Conservation (phyloP, 2,329 filamentous ascomycete genomes). For the Colletotrichum brevisporum region DNA sequence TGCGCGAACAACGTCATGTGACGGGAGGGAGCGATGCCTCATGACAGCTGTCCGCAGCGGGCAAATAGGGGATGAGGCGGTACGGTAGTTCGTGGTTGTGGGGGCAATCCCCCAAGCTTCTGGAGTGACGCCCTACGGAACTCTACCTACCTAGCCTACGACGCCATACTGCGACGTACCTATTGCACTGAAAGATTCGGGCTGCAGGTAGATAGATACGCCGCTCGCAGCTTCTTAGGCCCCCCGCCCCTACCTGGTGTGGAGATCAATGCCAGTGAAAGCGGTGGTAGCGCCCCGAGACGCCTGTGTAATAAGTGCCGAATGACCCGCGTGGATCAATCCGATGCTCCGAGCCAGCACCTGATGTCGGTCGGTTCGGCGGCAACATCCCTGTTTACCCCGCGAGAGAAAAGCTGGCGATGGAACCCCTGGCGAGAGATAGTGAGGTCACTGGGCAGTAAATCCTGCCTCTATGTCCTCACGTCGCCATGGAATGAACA, state of each 20-base stretch:
- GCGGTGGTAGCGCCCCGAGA: slow-evolving; percentile 13
- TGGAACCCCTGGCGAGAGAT: slow-evolving; percentile 16
- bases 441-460: slow-evolving; percentile 27
- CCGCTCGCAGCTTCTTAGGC: too few species aligned
- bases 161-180: slow-evolving; percentile 2
- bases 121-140: slow-evolving; percentile 1
- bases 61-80: not conserved
- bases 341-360: not conserved
- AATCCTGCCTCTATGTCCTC: not conserved
- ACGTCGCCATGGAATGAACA: too few species aligned
- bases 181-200: too few species aligned
- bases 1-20: slow-evolving; percentile 36
- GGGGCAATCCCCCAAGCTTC: not conserved
- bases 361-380: slow-evolving; percentile 18
- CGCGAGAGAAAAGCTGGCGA: slow-evolving; percentile 23
- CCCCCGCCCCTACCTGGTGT: slow-evolving; percentile 12
- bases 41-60: slow-evolving; percentile 34
- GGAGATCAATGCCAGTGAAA: slow-evolving; percentile 9
- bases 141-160: not conserved
- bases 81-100: not conserved
- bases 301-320: slow-evolving; percentile 15
- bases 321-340: slow-evolving; percentile 26
- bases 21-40: slow-evolving; percentile 23
- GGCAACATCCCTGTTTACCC: slow-evolving; percentile 33
- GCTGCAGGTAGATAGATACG: too few species aligned